These are phyloP conservation scores for Aquilaria yunnanensis DNA, from an alignment of 345 rosid species.

Conservation along the genomic window DNA sequence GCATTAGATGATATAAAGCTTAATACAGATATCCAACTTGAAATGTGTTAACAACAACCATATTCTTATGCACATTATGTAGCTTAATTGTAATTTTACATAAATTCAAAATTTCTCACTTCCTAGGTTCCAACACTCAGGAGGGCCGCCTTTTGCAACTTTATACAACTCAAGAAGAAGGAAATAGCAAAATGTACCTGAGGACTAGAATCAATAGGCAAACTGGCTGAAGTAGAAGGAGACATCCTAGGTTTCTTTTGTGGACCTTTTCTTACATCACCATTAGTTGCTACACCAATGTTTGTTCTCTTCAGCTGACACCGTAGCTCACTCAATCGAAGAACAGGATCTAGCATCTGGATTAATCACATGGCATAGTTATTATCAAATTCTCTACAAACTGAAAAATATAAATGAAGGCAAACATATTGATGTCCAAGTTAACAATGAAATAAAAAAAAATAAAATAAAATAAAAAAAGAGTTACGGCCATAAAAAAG, in stretches of 20 bases:
- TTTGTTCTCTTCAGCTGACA: slow-evolving; percentile 21
- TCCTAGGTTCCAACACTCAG: too few relatives aligned
- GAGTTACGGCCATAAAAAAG: background rate
- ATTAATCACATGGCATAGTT: slow-evolving; percentile 7
- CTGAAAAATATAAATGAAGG: background rate
- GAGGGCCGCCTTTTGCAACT: too few relatives aligned
- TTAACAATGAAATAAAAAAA: background rate
- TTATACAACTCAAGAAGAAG: background rate
- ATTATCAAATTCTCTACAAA: background rate
- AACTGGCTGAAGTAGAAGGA: slow-evolving; percentile 20
- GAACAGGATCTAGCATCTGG: slow-evolving; percentile 50
- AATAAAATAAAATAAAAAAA: background rate
- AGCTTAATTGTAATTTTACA: background rate
- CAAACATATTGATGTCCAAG: background rate
- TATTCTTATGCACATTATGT: background rate
- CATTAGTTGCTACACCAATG: slow-evolving; percentile 8
- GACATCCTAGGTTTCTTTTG: slow-evolving; percentile 25
- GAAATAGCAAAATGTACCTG: slow-evolving; percentile 16
- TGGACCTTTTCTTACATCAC: slow-evolving; percentile 13
- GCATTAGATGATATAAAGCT: background rate
- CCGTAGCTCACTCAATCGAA: slow-evolving; percentile 24
- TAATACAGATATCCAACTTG: background rate
- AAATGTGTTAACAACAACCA: background rate
- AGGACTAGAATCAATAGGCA: slow-evolving; percentile 12
- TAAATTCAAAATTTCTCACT: background rate